Percentiles rank a stretch among this genome's conserved stretches.
Evolutionary conservation across 768 basidiomycete species (phyloP).

Genomic region (Psilocybe cubensis): DNA sequence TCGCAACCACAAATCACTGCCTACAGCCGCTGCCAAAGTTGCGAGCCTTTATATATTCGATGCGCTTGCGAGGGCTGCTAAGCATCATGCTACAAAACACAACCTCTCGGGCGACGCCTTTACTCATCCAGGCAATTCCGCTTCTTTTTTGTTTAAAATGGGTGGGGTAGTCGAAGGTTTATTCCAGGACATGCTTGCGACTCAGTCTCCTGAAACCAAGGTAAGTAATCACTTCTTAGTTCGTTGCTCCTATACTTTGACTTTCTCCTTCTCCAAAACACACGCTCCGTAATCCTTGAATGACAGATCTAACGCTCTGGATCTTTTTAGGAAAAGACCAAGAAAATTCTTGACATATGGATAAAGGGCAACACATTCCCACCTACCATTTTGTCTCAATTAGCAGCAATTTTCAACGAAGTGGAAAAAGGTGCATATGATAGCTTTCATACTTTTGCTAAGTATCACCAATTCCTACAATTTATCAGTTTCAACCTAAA

Average conservation of each 20-base stretch:
- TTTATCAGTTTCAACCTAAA: slow-evolving; percentile 49
- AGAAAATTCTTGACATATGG: slow-evolving; percentile 99
- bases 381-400: slow-evolving; percentile 67
- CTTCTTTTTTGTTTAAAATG: slow-evolving; percentile 86
- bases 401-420: slow-evolving; percentile 71
- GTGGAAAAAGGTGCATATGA: slow-evolving; percentile 89
- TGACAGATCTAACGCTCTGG: slow-evolving; percentile 43
- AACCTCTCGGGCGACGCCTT: slow-evolving; percentile 58
- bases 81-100: slow-evolving; percentile 67
- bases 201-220: slow-evolving; percentile 75
- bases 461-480: slow-evolving; percentile 77
- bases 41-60: slow-evolving; percentile 94
- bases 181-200: slow-evolving; percentile 79
- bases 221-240: slow-evolving; percentile 56
- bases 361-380: slow-evolving; percentile 90
- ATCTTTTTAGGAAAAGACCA: slow-evolving; percentile 86
- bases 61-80: slow-evolving; percentile 86
- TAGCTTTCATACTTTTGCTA: slow-evolving; percentile 72
- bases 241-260: too few relatives aligned
- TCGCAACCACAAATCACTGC: slow-evolving; percentile 83
- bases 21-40: slow-evolving; percentile 64
- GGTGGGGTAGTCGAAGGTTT: slow-evolving; percentile 91
- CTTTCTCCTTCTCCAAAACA: too few relatives aligned
- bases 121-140: slow-evolving; percentile 66
- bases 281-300: too few relatives aligned